Conservation (phyloP, 441 rosid genomes). For the Arabidopsis lyrata region DNA sequence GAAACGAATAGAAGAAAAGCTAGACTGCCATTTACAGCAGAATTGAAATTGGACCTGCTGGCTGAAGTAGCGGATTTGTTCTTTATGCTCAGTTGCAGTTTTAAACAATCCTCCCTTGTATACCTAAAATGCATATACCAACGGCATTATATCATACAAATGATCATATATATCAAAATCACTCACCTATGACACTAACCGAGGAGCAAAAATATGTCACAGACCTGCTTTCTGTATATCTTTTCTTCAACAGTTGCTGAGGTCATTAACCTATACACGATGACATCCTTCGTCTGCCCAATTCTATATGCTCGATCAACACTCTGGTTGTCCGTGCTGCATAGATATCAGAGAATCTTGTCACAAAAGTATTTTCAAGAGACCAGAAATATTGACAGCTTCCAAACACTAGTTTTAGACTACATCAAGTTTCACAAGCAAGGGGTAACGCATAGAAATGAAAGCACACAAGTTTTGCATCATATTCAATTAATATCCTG, state of each 20-base stretch:
- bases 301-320: slow-evolving; percentile 98
- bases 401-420: slow-evolving; percentile 7
- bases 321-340: slow-evolving; percentile 93
- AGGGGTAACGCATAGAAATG: background rate
- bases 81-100: slow-evolving; percentile 96
- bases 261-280: slow-evolving; percentile 94
- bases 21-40: slow-evolving; percentile 15
- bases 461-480: background rate
- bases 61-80: slow-evolving; percentile 94
- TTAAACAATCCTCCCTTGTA: slow-evolving; percentile 93
- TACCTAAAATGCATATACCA: slow-evolving; percentile 55
- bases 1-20: background rate
- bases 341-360: slow-evolving; percentile 30
- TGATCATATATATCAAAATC: slow-evolving; percentile 30
- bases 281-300: slow-evolving; percentile 94
- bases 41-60: slow-evolving; percentile 64
- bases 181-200: slow-evolving; percentile 1
- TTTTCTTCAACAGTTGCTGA: slow-evolving; percentile 99
- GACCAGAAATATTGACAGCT: slow-evolving; percentile 10
- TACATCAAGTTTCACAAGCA: slow-evolving; percentile 27
- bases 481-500: background rate
- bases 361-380: background rate
- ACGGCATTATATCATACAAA: background rate
- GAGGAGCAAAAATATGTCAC: slow-evolving; percentile 13
- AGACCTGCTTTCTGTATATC: slow-evolving; percentile 95